Conservation (phyloP, 441 rosid species). For the Capsella rubella region DNA sequence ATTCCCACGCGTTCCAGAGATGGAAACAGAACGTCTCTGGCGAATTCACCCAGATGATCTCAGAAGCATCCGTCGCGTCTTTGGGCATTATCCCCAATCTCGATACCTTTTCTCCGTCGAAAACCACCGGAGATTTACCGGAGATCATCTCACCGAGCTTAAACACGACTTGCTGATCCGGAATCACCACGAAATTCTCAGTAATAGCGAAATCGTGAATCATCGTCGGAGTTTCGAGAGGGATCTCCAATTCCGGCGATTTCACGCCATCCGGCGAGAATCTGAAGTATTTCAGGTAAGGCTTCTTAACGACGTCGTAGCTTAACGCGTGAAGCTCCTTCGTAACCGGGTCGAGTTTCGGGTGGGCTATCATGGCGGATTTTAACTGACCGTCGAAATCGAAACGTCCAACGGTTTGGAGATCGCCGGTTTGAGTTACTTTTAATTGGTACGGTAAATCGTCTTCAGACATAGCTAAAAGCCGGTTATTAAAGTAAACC, state of each 20-base stretch:
- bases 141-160: constrained; percentile 74
- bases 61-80: constrained; percentile 48
- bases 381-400: constrained; percentile 61
- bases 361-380: constrained; percentile 81
- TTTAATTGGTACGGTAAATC: constrained; percentile 75
- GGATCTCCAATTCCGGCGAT: constrained; percentile 70
- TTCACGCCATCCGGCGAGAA: constrained; percentile 61
- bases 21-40: constrained; percentile 77
- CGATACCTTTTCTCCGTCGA: constrained; percentile 61
- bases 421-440: constrained; percentile 60
- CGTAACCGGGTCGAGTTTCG: constrained; percentile 75
- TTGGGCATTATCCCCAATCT: constrained; percentile 68
- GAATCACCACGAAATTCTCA: constrained; percentile 71
- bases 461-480: constrained; percentile 87
- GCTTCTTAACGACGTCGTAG: constrained; percentile 67
- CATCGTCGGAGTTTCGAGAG: constrained; percentile 68
- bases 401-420: constrained; percentile 64
- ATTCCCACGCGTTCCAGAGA: constrained; percentile 88
- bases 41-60: constrained; percentile 70
- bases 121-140: constrained; percentile 78
- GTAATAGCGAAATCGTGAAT: constrained; percentile 86
- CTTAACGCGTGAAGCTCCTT: constrained; percentile 69
- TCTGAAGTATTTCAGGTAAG: constrained; percentile 68
- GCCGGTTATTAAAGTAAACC: constrained; percentile 66
- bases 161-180: constrained; percentile 82